phyloP scores from a whole-genome alignment of 2,329 filamentous ascomycete species.

The Cryphonectria japonica region DNA sequence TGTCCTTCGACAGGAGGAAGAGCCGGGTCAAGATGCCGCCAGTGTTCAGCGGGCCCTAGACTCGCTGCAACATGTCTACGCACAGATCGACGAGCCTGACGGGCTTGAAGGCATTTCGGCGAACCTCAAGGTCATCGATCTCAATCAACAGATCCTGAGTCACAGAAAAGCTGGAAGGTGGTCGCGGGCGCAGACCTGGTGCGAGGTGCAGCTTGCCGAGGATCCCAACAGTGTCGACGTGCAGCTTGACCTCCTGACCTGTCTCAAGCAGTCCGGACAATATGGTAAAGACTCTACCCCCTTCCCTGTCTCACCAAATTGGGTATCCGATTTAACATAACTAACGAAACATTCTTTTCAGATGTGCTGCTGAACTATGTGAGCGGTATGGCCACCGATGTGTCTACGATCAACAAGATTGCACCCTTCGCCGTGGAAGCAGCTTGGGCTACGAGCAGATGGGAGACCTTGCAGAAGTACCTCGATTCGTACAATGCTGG shows the following conservation, averaged over 20 bases:
- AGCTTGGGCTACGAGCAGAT: constrained; percentile 85
- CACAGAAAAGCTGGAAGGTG: constrained; percentile 92
- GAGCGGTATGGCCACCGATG: constrained; percentile 68
- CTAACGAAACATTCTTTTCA: constrained; percentile 39
- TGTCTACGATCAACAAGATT: constrained; percentile 61
- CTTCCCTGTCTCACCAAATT: neutral
- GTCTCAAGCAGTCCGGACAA: constrained; percentile 93
- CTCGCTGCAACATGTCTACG: constrained; percentile 89
- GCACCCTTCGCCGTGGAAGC: constrained; percentile 88
- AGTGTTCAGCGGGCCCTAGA: constrained; percentile 71
- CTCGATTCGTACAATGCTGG: constrained; percentile 56
- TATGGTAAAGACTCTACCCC: constrained; percentile 66
- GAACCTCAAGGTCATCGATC: constrained; percentile 81
- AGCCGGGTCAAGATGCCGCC: constrained; percentile 50
- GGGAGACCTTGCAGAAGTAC: constrained; percentile 74
- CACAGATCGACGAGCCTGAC: constrained; percentile 96
- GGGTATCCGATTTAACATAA: neutral
- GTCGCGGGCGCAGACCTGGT: constrained; percentile 96
- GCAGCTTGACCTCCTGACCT: constrained; percentile 82
- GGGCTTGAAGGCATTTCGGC: constrained; percentile 93
- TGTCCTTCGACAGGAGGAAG: constrained; percentile 56
- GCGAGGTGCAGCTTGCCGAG: constrained; percentile 85
- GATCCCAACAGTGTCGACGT: constrained; percentile 76
- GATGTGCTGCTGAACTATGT: constrained; percentile 87
- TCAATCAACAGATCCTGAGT: constrained; percentile 90